Percentiles rank a stretch among this genome's conserved stretches.
phyloP scores from a whole-genome alignment of 2,329 filamentous ascomycete genomes.

The Beauveria australis region DNA sequence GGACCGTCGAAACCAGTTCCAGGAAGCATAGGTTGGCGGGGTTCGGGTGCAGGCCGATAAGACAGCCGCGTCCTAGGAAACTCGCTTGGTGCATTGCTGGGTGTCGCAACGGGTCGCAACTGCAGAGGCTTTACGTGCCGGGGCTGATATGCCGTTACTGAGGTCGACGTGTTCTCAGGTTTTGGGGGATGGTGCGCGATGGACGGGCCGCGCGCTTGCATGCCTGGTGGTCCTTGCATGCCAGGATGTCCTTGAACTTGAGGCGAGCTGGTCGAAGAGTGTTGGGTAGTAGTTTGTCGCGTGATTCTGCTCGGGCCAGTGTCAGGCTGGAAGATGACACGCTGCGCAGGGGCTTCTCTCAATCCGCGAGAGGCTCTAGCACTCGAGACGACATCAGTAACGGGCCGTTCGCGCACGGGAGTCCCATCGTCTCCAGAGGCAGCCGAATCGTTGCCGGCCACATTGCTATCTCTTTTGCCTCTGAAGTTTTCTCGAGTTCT shows the following conservation, averaged over 20 bases:
- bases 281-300: slow-evolving; percentile 46
- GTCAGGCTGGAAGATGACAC: slow-evolving; percentile 79
- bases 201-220: slow-evolving; percentile 34
- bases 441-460: slow-evolving; percentile 48
- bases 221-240: slow-evolving; percentile 23
- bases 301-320: slow-evolving; percentile 56
- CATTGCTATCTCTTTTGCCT: slow-evolving; percentile 37
- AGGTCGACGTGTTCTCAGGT: slow-evolving; percentile 47
- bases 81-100: slow-evolving; percentile 62
- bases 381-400: slow-evolving; percentile 44
- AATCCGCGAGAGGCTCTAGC: slow-evolving; percentile 56
- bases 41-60: slow-evolving; percentile 22
- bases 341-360: slow-evolving; percentile 75
- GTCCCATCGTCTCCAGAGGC: slow-evolving; percentile 54
- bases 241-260: slow-evolving; percentile 23
- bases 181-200: slow-evolving; percentile 44
- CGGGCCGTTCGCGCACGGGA: slow-evolving; percentile 44
- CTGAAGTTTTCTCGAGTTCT: slow-evolving; percentile 71
- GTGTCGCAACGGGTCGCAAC: slow-evolving; percentile 66
- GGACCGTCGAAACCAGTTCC: slow-evolving; percentile 65
- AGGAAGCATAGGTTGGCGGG: slow-evolving; percentile 44
- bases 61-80: slow-evolving; percentile 44
- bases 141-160: slow-evolving; percentile 64
- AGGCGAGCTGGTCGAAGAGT: slow-evolving; percentile 22
- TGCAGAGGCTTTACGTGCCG: slow-evolving; percentile 52